Conservation (phyloP, 768 basidiomycete genomes). For the Amanita brunnescens region DNA sequence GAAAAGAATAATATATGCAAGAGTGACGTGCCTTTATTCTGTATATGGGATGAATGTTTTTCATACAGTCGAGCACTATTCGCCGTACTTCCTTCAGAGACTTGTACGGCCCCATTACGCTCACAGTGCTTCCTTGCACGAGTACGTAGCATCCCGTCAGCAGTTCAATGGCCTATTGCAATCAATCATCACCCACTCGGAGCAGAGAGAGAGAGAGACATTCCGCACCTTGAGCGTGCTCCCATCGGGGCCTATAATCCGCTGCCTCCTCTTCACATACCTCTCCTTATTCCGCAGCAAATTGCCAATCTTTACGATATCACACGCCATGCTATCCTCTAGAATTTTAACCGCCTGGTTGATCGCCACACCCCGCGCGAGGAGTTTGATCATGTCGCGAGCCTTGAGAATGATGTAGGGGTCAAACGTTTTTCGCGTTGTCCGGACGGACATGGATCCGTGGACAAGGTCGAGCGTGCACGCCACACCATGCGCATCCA, state of each 20-base stretch:
- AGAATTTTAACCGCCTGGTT: slow-evolving; percentile 84
- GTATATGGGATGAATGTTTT: slow-evolving; percentile 98
- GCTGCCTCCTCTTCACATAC: slow-evolving; percentile 91
- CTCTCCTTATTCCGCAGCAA: slow-evolving; percentile 92
- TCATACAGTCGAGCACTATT: slow-evolving; percentile 99
- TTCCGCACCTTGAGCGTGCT: slow-evolving; percentile 84
- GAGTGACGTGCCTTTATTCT: slow-evolving; percentile 72
- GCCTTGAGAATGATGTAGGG: slow-evolving; percentile 96
- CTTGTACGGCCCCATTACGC: slow-evolving; percentile 95
- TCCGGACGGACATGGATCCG: slow-evolving; percentile 95
- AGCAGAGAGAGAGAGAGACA: too few relatives aligned
- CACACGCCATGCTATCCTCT: slow-evolving; percentile 84
- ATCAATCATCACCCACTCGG: neutral
- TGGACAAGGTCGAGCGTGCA: slow-evolving; percentile 94
- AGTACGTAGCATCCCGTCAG: slow-evolving; percentile 95
- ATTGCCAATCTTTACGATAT: slow-evolving; percentile 97
- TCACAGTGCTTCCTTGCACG: slow-evolving; percentile 97
- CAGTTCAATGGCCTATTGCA: slow-evolving; percentile 82
- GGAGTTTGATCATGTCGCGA: slow-evolving; percentile 89
- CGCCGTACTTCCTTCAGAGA: slow-evolving; percentile 92
- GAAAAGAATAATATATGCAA: slow-evolving; percentile 1
- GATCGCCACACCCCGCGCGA: slow-evolving; percentile 85
- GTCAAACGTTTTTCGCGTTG: slow-evolving; percentile 95
- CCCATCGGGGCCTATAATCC: slow-evolving; percentile 96
- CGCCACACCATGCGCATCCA: slow-evolving; percentile 76